phyloP scores from a whole-genome alignment of 192 early-diverging fungal species.

The Coemansia sp. region DNA sequence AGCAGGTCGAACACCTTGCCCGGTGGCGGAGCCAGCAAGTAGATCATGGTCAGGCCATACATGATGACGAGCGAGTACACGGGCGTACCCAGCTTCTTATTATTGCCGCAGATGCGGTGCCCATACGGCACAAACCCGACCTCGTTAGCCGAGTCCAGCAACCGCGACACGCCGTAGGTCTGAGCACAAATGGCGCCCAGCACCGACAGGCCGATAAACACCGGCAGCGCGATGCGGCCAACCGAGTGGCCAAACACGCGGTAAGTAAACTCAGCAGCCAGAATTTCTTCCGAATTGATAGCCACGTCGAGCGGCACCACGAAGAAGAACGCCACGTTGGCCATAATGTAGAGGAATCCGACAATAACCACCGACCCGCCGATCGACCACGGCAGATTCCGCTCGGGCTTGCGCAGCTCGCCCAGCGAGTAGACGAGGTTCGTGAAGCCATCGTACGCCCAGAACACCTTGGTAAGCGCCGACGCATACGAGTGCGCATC shows the following conservation, averaged over 20 bases:
- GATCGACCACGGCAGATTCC: constrained; percentile 79
- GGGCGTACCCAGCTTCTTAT: constrained; percentile 50
- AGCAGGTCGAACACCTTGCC: constrained; percentile 65
- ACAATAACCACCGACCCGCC: constrained; percentile 72
- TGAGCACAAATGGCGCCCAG: constrained; percentile 56
- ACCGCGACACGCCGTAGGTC: constrained; percentile 56
- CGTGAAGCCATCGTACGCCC: constrained; percentile 66
- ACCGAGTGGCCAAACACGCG: constrained; percentile 56
- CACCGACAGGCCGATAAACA: constrained; percentile 56
- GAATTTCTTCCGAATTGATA: constrained; percentile 60
- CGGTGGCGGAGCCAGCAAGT: constrained; percentile 58
- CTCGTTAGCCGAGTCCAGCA: constrained; percentile 56
- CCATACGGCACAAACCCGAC: constrained; percentile 58
- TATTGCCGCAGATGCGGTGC: constrained; percentile 41
- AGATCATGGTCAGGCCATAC: constrained; percentile 53
- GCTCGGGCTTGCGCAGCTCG: constrained; percentile 80
- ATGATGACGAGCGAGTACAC: constrained; percentile 41
- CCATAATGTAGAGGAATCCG: constrained; percentile 72
- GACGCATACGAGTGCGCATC: constrained; percentile 49
- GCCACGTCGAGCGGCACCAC: constrained; percentile 72
- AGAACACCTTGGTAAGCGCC: constrained; percentile 58
- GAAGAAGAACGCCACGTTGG: constrained; percentile 81
- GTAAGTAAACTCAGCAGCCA: constrained; percentile 61
- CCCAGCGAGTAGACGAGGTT: constrained; percentile 81
- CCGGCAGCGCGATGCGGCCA: constrained; percentile 56